Percentiles rank a stretch among this genome's conserved stretches.
phyloP scores from a whole-genome alignment of 2,329 filamentous ascomycete species.

The Penicillium sp. region DNA sequence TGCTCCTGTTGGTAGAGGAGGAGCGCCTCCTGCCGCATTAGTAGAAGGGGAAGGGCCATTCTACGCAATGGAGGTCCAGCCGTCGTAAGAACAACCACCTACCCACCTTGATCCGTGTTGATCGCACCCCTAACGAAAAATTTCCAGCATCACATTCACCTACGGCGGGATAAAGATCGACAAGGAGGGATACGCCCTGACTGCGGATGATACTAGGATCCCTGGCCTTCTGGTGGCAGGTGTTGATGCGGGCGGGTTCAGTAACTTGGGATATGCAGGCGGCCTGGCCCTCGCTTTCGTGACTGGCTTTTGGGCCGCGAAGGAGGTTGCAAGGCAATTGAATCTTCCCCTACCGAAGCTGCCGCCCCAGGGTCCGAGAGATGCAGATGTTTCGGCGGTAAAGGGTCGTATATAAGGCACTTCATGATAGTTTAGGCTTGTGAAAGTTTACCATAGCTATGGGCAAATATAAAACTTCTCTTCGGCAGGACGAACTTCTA shows the following conservation, averaged over 20 bases:
- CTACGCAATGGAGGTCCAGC: slow-evolving; percentile 35
- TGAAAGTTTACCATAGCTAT: too few relatives aligned
- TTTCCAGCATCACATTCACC: slow-evolving; percentile 33
- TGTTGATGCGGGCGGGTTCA: slow-evolving; percentile 33
- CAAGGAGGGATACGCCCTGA: slow-evolving; percentile 29
- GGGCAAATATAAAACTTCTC: too few relatives aligned
- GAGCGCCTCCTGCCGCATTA: slow-evolving; percentile 23
- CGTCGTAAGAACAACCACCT: slow-evolving; percentile 27
- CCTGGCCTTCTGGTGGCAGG: slow-evolving; percentile 31
- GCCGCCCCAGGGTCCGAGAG: slow-evolving; percentile 23
- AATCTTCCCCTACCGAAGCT: slow-evolving; percentile 24
- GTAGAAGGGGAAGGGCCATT: slow-evolving; percentile 33
- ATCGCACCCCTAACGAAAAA: background rate
- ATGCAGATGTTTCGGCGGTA: background rate
- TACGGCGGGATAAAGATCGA: slow-evolving; percentile 35
- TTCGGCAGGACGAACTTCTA: too few relatives aligned
- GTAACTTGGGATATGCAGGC: slow-evolving; percentile 34
- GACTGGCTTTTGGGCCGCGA: slow-evolving; percentile 34
- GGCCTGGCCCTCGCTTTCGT: slow-evolving; percentile 35
- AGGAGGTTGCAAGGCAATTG: slow-evolving; percentile 24
- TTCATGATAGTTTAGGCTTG: too few relatives aligned
- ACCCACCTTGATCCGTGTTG: background rate
- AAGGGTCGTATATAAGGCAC: background rate
- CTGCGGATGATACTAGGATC: slow-evolving; percentile 24
- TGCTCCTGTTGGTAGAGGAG: slow-evolving; percentile 21